A percentile compares a stretch with the other conserved stretches of the same genome.
Conservation (phyloP, 1,139 yeast genomes). For the Kodamaea ohmeri region DNA sequence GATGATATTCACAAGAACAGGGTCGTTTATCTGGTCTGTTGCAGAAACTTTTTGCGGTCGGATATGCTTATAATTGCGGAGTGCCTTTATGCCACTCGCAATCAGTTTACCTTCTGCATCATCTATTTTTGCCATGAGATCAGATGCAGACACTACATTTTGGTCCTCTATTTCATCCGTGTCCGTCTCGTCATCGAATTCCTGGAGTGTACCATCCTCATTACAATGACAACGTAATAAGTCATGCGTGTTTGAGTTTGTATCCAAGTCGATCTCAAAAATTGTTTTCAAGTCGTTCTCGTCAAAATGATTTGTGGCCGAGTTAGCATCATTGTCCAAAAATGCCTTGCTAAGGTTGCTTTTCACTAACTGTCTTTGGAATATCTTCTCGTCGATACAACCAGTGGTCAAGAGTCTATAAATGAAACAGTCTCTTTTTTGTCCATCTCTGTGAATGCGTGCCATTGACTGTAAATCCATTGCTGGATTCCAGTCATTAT, state of each 20-base stretch:
- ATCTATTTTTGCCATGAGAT: slow-evolving; percentile 35
- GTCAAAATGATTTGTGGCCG: slow-evolving; percentile 50
- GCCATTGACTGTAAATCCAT: slow-evolving; percentile 96
- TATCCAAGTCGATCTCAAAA: slow-evolving; percentile 55
- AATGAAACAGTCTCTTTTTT: slow-evolving; percentile 69
- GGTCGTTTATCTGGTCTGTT: slow-evolving; percentile 11
- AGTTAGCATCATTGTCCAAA: slow-evolving; percentile 49
- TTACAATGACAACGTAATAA: slow-evolving; percentile 69
- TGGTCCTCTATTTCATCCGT: slow-evolving; percentile 16
- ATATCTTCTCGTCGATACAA: slow-evolving; percentile 89
- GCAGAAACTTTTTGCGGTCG: slow-evolving; percentile 34
- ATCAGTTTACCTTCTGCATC: slow-evolving; percentile 27
- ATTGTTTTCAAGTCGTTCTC: slow-evolving; percentile 69
- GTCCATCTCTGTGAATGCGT: slow-evolving; percentile 92
- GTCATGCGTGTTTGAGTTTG: slow-evolving; percentile 78
- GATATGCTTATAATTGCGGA: slow-evolving; percentile 60
- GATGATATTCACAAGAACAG: slow-evolving; percentile 15
- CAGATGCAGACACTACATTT: slow-evolving; percentile 53
- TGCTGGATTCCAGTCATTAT: slow-evolving; percentile 95
- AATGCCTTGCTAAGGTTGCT: slow-evolving; percentile 76
- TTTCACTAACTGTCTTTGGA: slow-evolving; percentile 90
- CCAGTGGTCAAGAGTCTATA: slow-evolving; percentile 87
- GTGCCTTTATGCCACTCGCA: slow-evolving; percentile 44
- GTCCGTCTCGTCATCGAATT: slow-evolving; percentile 11
- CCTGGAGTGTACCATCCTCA: slow-evolving; percentile 39